A percentile compares a stretch with the other conserved stretches of the same genome.
Conservation (phyloP, 345 rosid species). For the Citrus inodora region DNA sequence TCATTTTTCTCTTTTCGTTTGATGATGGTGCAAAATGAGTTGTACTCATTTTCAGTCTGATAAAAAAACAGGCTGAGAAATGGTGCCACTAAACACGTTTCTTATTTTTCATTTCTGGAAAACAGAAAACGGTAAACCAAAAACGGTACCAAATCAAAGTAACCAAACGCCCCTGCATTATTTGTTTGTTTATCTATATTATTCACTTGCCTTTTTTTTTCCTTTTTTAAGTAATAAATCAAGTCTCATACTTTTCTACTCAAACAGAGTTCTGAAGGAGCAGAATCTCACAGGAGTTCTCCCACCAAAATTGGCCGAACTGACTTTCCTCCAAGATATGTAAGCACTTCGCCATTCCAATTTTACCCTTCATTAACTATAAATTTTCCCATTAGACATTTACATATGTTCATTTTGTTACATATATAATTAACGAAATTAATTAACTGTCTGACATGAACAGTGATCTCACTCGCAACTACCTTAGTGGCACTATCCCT, state of each 20-base stretch:
- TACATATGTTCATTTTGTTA: neutral
- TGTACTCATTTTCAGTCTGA: too few species aligned
- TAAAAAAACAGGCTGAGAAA: too few species aligned
- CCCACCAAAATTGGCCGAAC: conserved; percentile 36
- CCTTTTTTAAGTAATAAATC: neutral
- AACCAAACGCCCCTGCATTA: too few species aligned
- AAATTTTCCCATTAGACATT: neutral
- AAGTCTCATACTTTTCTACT: neutral
- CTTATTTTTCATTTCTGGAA: too few species aligned
- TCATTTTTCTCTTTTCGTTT: too few species aligned
- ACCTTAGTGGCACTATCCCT: conserved; percentile 53
- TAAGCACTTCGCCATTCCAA: conserved; percentile 13
- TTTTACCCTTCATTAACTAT: neutral
- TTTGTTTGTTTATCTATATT: too few species aligned
- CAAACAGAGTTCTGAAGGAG: conserved; percentile 36
- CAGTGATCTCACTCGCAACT: conserved; percentile 49
- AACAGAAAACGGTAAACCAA: too few species aligned
- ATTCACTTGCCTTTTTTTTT: too few species aligned
- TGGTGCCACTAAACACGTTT: too few species aligned
- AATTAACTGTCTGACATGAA: conserved; percentile 3
- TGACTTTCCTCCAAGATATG: conserved; percentile 44
- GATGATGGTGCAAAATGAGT: too few species aligned
- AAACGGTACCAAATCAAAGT: too few species aligned
- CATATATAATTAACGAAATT: too few species aligned
- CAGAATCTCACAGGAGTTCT: conserved; percentile 44